Base-by-base conservation (phyloP, 257 asterid genomes). In the Fraxinus americana region DNA sequence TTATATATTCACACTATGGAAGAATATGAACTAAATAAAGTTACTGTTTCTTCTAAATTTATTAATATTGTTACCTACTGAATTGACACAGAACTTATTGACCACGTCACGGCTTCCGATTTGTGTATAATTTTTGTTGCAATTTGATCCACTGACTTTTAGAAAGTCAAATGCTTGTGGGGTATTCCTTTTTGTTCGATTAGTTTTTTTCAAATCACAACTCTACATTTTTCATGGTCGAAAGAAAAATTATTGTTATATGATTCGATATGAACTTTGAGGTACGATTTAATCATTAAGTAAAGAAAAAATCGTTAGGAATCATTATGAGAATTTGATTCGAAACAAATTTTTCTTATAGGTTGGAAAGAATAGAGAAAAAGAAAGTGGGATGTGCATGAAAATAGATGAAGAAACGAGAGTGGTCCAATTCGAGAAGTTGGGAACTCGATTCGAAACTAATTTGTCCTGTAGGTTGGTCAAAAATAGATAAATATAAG, bases 91-190 rank as follows among this genome's bases (percentile, higher is more conserved):
- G 3, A 43, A 59, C 0, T 52, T 68, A 65, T 30, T 75, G 30
- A 27, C 69, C 32, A 63, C 17, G 50, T 79, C 77, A 63, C 7
- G 66, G 83, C 80, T 59, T 72, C 34, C 43, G 36, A 35, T 38
- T 7, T 29, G 63, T 73, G 52, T 69, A 59, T 32, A 21, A 10
- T 70, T 70, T 32, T 32, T 70, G 72, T 73, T 74, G 76, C 78
- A 74, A 71, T 48, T 71, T 77, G 84, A 63, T 69, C 30, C 54
- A 52, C 63, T 41, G 77, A 77, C 41, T 39, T 73, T 57, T 69
- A 43, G n/a, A 77, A 73, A 81, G 78, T 81, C 84, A 81, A 71
- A 45, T 73, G 68, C 41, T 21, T 19, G 35, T 30, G 61, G 32
- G 32, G 52, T 30, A 23, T 27, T 63, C 34, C 10, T 9, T 25